These are phyloP conservation scores for Naumovozyma castellii DNA, from an alignment of 805 yeast species.

Conservation along the genomic window DNA sequence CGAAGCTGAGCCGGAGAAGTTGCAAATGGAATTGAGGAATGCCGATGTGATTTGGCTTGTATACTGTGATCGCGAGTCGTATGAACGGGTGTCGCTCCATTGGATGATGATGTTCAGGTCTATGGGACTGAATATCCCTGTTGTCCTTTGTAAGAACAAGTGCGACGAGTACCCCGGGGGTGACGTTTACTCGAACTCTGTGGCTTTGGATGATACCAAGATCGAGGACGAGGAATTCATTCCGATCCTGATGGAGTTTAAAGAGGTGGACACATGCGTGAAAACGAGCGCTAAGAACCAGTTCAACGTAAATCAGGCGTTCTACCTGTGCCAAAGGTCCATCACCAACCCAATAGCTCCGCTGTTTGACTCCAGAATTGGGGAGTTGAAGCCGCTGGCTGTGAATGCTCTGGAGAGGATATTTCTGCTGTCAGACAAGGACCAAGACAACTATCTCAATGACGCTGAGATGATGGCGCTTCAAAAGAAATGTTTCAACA, in stretches of 20 bases:
- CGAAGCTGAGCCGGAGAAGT: conserved; percentile 46
- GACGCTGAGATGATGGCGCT: conserved; percentile 60
- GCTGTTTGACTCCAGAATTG: conserved; percentile 82
- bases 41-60: conserved; percentile 94
- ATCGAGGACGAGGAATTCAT: conserved; percentile 68
- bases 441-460: conserved; percentile 77
- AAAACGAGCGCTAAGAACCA: conserved; percentile 80
- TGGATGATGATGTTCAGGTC: conserved; percentile 94
- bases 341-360: conserved; percentile 92
- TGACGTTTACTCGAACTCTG: background rate
- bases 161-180: conserved; percentile 35
- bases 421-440: conserved; percentile 77
- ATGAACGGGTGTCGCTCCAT: conserved; percentile 80
- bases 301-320: conserved; percentile 72
- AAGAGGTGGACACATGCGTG: conserved; percentile 88
- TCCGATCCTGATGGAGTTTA: conserved; percentile 79
- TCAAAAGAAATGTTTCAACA: conserved; percentile 68
- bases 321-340: conserved; percentile 87
- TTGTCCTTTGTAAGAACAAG: conserved; percentile 84
- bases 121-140: conserved; percentile 86
- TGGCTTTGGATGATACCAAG: conserved; percentile 34
- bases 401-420: conserved; percentile 68
- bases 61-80: conserved; percentile 88
- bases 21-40: conserved; percentile 66
- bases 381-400: conserved; percentile 69